A percentile compares a stretch with the other conserved stretches of the same genome.
phyloP scores from a whole-genome alignment of 2,329 filamentous ascomycete species.

The Colletotrichum navitas region DNA sequence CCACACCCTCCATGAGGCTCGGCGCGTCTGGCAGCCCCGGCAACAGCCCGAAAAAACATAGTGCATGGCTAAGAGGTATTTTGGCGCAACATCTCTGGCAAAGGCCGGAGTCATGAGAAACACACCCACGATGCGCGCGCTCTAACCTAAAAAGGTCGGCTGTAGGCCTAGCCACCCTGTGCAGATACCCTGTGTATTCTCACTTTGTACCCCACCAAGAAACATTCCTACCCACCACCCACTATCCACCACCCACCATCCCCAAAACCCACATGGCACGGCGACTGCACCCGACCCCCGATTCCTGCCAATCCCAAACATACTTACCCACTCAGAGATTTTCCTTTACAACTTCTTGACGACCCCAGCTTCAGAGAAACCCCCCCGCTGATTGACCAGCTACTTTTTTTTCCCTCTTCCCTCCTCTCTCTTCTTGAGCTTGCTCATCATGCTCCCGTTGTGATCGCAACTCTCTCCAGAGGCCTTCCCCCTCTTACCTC shows the following conservation, averaged over 20 bases:
- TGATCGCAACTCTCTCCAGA: constrained; percentile 39
- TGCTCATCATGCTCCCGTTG: constrained; percentile 40
- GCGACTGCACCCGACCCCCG: constrained; percentile 39
- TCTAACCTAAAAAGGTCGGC: constrained; percentile 27
- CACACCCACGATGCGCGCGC: constrained; percentile 10
- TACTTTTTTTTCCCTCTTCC: constrained; percentile 13
- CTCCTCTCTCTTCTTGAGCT: constrained; percentile 24
- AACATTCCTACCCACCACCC: constrained; percentile 33
- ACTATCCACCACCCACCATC: constrained; percentile 23
- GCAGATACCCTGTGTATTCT: background rate
- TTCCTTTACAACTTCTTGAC: constrained; percentile 43
- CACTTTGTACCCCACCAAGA: constrained; percentile 29
- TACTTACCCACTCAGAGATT: constrained; percentile 42
- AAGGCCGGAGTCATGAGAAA: constrained; percentile 33
- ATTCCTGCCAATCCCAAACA: constrained; percentile 40
- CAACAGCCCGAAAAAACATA: constrained; percentile 25
- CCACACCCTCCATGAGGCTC: constrained; percentile 28
- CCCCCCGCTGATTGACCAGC: constrained; percentile 25
- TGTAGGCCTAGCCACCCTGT: constrained; percentile 27
- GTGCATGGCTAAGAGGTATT: constrained; percentile 25
- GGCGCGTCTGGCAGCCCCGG: constrained; percentile 20
- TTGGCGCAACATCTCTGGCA: constrained; percentile 34
- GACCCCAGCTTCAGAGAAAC: constrained; percentile 39
- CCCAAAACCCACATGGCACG: constrained; percentile 31
- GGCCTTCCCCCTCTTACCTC: constrained; percentile 31